These are phyloP conservation scores for Phytophthora nicotianae DNA, from an alignment of 352 stramenopile genomes.

Conservation along the genomic window DNA sequence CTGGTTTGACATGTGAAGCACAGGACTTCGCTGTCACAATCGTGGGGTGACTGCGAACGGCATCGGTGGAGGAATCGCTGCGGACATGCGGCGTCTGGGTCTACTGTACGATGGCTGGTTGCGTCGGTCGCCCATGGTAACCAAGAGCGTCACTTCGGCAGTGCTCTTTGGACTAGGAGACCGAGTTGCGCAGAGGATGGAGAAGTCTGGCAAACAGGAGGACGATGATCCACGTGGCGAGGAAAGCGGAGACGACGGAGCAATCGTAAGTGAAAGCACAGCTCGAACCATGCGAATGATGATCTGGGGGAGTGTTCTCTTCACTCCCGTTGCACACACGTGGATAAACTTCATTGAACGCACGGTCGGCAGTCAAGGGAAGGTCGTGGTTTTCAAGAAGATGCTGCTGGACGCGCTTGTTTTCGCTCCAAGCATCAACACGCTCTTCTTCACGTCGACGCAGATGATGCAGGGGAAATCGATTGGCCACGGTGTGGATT, in stretches of 20 bases:
- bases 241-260: conserved; percentile 12
- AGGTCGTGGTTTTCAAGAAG: conserved; percentile 45
- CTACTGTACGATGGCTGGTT: conserved; percentile 53
- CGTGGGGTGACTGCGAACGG: conserved; percentile 9
- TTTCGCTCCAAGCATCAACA: conserved; percentile 40
- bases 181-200: conserved; percentile 52
- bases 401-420: conserved; percentile 47
- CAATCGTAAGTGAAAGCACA: conserved; percentile 25
- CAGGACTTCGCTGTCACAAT: conserved; percentile 12
- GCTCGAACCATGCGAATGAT: conserved; percentile 74
- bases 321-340: conserved; percentile 83
- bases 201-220: conserved; percentile 19
- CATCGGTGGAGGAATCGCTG: conserved; percentile 15
- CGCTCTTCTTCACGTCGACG: conserved; percentile 49
- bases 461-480: conserved; percentile 43
- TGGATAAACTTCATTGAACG: conserved; percentile 86
- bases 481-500: conserved; percentile 25
- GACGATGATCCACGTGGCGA: not conserved
- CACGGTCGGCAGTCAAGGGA: conserved; percentile 38
- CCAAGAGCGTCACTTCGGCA: conserved; percentile 61
- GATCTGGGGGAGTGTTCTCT: conserved; percentile 83
- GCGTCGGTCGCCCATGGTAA: conserved; percentile 49
- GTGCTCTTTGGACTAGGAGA: conserved; percentile 62
- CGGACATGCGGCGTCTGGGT: conserved; percentile 34
- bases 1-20: not conserved